Conservation (phyloP, 306 rosid species). For the Quercus robur region DNA sequence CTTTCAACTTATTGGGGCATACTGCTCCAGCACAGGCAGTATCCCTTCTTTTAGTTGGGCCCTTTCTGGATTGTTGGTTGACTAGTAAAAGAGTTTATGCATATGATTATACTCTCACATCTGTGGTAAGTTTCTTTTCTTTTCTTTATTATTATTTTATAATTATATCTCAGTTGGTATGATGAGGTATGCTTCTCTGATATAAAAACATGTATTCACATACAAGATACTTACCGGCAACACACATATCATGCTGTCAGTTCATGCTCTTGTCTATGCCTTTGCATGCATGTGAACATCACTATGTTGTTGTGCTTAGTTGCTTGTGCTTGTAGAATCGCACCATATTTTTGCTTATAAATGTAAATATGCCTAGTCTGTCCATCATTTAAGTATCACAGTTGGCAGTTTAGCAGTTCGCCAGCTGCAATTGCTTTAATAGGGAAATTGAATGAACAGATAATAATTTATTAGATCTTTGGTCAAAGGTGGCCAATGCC, state of each 20-base stretch:
- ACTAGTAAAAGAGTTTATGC: conserved; percentile 56
- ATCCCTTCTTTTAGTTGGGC: conserved; percentile 55
- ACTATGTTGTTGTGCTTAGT: neutral
- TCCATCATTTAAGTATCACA: neutral
- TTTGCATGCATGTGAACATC: neutral
- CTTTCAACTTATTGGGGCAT: conserved; percentile 72
- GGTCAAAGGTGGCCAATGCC: neutral
- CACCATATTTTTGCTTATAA: neutral
- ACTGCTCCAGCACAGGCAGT: conserved; percentile 79
- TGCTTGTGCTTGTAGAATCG: neutral
- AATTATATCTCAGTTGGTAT: conserved; percentile 2
- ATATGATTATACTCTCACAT: conserved; percentile 38
- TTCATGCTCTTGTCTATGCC: neutral
- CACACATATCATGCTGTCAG: neutral
- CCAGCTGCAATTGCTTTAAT: neutral
- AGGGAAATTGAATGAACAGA: neutral
- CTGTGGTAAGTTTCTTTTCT: conserved; percentile 42
- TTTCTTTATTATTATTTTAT: neutral
- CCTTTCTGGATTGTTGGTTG: conserved; percentile 71
- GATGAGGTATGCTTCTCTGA: neutral
- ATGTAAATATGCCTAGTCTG: neutral
- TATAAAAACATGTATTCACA: neutral
- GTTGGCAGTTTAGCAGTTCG: neutral
- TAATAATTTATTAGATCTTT: neutral
- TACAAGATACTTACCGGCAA: neutral